Percentiles rank a stretch among this genome's conserved stretches.
Conservation (phyloP, 2,329 filamentous ascomycete genomes). For the Cladosporium colombiae region DNA sequence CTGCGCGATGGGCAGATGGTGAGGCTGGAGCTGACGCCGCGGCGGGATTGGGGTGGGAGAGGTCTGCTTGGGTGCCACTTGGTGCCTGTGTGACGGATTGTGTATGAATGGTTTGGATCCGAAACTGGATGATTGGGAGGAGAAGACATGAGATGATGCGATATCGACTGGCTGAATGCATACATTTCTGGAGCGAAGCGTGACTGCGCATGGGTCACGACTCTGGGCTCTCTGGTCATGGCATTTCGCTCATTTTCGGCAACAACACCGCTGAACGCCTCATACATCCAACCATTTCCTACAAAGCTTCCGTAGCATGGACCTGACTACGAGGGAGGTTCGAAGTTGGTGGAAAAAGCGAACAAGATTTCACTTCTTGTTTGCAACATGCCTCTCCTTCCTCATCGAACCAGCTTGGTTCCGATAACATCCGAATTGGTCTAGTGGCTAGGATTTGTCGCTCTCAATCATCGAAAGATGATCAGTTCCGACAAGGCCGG, state of each 20-base stretch:
- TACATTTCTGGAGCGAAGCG: neutral
- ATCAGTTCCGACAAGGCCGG: conserved; percentile 14
- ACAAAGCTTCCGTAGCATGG: neutral
- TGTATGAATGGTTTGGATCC: neutral
- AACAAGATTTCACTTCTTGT: neutral
- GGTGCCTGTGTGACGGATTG: conserved; percentile 65
- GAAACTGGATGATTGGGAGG: neutral
- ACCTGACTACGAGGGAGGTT: neutral
- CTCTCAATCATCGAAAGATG: conserved; percentile 14
- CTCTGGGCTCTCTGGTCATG: neutral
- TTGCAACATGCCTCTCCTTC: neutral
- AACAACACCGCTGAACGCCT: neutral
- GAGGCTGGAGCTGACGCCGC: conserved; percentile 71
- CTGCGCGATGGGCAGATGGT: conserved; percentile 61
- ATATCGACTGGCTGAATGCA: neutral
- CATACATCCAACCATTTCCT: neutral
- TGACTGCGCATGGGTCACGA: neutral
- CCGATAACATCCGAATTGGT: conserved; percentile 7
- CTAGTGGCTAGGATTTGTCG: conserved; percentile 16
- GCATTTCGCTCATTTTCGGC: neutral
- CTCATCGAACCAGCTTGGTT: neutral
- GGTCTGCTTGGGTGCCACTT: conserved; percentile 90
- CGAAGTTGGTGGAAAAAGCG: neutral
- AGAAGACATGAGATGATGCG: neutral
- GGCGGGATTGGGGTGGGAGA: conserved; percentile 83